Evolutionary conservation across 1,284 basidiomycete species (phyloP).

Genomic region (Tilletia horrida): DNA sequence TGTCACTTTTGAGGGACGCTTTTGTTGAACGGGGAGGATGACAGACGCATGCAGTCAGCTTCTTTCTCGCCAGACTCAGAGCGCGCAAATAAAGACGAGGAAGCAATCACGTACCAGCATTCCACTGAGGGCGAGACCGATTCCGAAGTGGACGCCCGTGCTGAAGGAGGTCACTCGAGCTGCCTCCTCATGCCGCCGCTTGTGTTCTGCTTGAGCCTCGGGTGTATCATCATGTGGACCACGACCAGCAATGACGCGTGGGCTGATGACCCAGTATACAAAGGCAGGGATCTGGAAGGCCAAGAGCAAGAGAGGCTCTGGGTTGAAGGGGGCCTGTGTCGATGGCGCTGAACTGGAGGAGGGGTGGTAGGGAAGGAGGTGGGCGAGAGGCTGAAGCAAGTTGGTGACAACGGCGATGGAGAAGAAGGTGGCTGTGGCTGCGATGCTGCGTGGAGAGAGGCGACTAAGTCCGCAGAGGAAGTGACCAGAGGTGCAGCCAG

Average conservation of each 20-base stretch:
- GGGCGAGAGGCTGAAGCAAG: constrained; percentile 22
- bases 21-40: constrained; percentile 20
- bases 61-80: too few relatives aligned
- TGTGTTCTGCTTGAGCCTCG: not conserved
- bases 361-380: not conserved
- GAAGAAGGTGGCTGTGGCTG: constrained; percentile 49
- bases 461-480: constrained; percentile 52
- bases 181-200: constrained; percentile 21
- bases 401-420: constrained; percentile 45
- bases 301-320: constrained; percentile 26
- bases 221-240: not conserved
- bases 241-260: not conserved
- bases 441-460: constrained; percentile 42
- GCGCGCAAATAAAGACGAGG: constrained; percentile 27
- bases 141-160: constrained; percentile 45
- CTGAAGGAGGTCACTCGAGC: constrained; percentile 39
- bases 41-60: too few relatives aligned
- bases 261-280: constrained; percentile 26
- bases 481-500: constrained; percentile 51
- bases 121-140: constrained; percentile 51
- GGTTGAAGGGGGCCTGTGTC: constrained; percentile 19
- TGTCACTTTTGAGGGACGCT: constrained; percentile 42
- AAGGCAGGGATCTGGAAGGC: constrained; percentile 41
- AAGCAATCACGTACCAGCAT: constrained; percentile 38
- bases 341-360: not conserved